Evolutionary conservation across 495 filamentous ascomycete genomes (phyloP).

Genomic region (Melanomma pulvis-pyrius): DNA sequence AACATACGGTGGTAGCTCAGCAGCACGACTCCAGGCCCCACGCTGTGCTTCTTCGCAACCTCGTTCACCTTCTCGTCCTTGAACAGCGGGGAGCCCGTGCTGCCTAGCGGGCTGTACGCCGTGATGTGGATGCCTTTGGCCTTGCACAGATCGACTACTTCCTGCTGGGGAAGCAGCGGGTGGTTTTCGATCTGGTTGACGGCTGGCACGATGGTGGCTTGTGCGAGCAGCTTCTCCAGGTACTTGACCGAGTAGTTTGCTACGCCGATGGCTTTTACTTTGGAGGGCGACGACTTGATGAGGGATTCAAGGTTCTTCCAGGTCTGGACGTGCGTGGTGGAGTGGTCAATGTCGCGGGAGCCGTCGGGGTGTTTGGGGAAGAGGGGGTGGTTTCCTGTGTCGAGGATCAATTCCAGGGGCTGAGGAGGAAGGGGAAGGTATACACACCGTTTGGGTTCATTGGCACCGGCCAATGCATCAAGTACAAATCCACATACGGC

Average conservation of each 20-base stretch:
- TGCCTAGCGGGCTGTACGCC: conserved; percentile 76
- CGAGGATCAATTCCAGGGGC: not conserved
- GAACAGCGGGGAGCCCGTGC: conserved; percentile 74
- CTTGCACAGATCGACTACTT: conserved; percentile 76
- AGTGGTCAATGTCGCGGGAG: conserved; percentile 65
- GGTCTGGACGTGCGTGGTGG: conserved; percentile 69
- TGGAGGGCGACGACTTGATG: conserved; percentile 59
- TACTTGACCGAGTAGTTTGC: conserved; percentile 78
- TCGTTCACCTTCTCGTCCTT: conserved; percentile 67
- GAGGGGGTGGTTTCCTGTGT: conserved; percentile 68
- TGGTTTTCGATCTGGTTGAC: conserved; percentile 94
- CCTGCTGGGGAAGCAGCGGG: conserved; percentile 80
- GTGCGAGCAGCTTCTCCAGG: conserved; percentile 70
- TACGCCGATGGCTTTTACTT: conserved; percentile 77
- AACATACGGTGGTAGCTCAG: conserved; percentile 74
- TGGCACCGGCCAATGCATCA: conserved; percentile 81
- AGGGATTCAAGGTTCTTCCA: conserved; percentile 83
- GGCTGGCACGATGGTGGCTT: conserved; percentile 70
- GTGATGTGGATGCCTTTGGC: conserved; percentile 75
- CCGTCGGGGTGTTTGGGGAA: conserved; percentile 76
- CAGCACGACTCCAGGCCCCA: conserved; percentile 64
- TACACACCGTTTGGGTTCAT: conserved; percentile 73
- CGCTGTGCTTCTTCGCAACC: conserved; percentile 69
- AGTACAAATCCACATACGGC: conserved; percentile 80
- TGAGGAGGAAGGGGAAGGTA: not conserved